Evolutionary conservation across 192 early-diverging fungal species (phyloP), one percentile per base, ranked within the genome.

Genomic region (Entophlyctis luteolus): DNA sequence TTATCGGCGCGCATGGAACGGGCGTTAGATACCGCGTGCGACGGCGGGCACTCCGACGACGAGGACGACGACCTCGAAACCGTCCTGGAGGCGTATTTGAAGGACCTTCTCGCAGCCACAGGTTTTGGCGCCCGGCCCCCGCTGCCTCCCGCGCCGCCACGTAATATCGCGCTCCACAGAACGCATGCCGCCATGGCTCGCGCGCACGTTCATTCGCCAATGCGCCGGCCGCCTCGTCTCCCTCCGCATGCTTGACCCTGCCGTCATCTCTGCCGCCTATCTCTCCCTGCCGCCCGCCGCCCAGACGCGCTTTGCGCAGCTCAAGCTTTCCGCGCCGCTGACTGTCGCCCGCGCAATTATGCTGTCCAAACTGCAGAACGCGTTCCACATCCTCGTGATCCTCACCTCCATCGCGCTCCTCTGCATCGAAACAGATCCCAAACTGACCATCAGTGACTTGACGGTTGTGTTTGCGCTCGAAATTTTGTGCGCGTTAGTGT

Each of bases 401-500:
- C 37, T 67, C 16, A 10, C 45, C 1, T 58, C 65, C 28, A 57
- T 67, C 23, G 8, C 46, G 23, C 54, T 67, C 18, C 54, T 67
- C n/a, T 67, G 65, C 37, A n/a, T 67, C 50, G 54, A 33, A 23
- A 67, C 65, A 4, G 54, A 38, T 12, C 65, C 65, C 27, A 22
- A 12, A 18, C 38, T 67, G 14, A 67, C 29, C 4, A 14, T 23
- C 12, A 58, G 22, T 54, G 14, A 67, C 27, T 20, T 54, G 14
- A n/a, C 5, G 6, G 36, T 39, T 12, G 32, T 67, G 16, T 67
- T 67, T 27, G 12, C 18, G 10, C 53, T 70, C 8, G 50, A 70
- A 35, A 48, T 10, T 28, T 4, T 65, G 6, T 70, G 58, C 59
- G 65, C 65, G 58, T 8, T 49, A 18, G 14, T 68, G 14, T 70